Evolutionary conservation across 176 grass and related monocot genomes (phyloP).

Genomic region (Thalia dealbata): DNA sequence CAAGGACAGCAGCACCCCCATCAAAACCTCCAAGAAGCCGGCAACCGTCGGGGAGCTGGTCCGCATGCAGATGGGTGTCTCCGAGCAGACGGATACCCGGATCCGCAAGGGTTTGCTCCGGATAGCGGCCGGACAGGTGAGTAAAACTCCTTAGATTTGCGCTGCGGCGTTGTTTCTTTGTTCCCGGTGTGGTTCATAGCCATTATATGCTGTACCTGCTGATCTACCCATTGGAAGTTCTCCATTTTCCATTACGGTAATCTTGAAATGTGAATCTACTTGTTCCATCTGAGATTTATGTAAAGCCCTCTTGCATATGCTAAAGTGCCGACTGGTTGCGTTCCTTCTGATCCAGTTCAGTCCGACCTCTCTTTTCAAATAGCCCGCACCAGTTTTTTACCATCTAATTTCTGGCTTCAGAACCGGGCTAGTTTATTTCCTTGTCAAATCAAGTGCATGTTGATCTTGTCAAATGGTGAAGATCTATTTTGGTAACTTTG

Average conservation of each 20-base stretch:
- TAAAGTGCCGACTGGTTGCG: not conserved
- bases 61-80: slow-evolving; percentile 74
- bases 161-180: not conserved
- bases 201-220: not conserved
- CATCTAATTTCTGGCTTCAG: not conserved
- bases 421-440: not conserved
- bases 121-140: slow-evolving; percentile 75
- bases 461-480: not conserved
- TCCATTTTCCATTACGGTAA: not conserved
- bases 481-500: not conserved
- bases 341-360: slow-evolving; percentile 1
- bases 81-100: slow-evolving; percentile 72
- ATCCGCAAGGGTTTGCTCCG: slow-evolving; percentile 90
- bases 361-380: not conserved
- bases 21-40: slow-evolving; percentile 28
- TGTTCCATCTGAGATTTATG: not conserved
- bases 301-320: not conserved
- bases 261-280: not conserved
- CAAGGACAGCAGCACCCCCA: slow-evolving; percentile 21
- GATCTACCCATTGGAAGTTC: not conserved
- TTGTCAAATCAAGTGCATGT: not conserved
- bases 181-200: not conserved
- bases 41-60: slow-evolving; percentile 70
- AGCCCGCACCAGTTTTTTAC: not conserved
- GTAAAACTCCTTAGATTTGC: not conserved